Base-by-base conservation (phyloP, 2,329 filamentous ascomycete genomes). In the Alternaria longipes region DNA sequence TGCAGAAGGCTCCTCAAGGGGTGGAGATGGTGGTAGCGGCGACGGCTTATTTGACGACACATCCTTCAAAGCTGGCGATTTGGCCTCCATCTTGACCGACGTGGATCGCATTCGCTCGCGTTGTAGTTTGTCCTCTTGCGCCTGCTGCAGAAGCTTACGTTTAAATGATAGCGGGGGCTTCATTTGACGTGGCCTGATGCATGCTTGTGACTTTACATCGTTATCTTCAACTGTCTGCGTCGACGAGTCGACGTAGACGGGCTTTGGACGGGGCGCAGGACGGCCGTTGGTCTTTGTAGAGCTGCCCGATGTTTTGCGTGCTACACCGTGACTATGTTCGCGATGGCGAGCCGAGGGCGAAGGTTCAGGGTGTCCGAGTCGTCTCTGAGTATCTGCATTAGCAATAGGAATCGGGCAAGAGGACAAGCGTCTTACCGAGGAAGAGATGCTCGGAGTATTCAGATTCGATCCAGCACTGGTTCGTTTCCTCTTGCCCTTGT, bases 381-480 rank as follows among this genome's bases (percentile, higher is more conserved):
- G 78, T 69, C 73, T 78, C 78, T 80, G 76, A 62, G 24, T 28
- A 51, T 30, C 14, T 34, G 36, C 3, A 56, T 78, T 62, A 78
- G 74, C 64, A 36, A 46, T 18, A 38, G 28, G 57, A 64, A 54
- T 60, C 60, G 45, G 59, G 56, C 47, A 58, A 41, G 62, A 60
- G 62, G 22, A 60, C 55, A 26, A 49, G 52, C 34, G 54, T 56
- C 78, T 77, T 76, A 81, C 79, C 32, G 81, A 83, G 26, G 80
- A 76, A 26, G 77, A 74, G 61, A 80, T 73, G 63, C 80, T 81
- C 18, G 84, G 82, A 40, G 82, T 85, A 52, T 85, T 84, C 54
- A 86, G 79, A 14, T 77, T 81, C 20, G 85, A 86, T 51, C 84
- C 84, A 44, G 82, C 85, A 70, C 85, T 88, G 58, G 82, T 83